A percentile compares a stretch with the other conserved stretches of the same genome.
Evolutionary conservation across 352 stramenopile genomes (phyloP).

Genomic region (Globisporangium recalcitrans): DNA sequence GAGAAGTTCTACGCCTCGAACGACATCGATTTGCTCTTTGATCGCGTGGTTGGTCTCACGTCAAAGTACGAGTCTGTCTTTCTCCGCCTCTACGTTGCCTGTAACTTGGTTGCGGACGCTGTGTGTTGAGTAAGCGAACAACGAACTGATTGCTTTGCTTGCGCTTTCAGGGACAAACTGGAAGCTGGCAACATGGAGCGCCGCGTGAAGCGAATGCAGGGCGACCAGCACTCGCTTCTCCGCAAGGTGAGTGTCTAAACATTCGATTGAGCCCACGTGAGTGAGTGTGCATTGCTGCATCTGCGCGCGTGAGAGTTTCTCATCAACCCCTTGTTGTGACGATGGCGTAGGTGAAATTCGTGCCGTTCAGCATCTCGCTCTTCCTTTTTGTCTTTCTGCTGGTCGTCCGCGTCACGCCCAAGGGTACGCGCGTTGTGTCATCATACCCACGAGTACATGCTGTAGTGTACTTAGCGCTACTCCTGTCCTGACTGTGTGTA

Average conservation of each 20-base stretch:
- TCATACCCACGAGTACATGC: neutral
- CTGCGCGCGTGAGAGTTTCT: neutral
- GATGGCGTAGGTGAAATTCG: constrained; percentile 60
- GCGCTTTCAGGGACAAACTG: constrained; percentile 59
- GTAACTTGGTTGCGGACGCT: neutral
- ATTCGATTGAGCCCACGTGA: neutral
- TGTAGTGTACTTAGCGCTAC: neutral
- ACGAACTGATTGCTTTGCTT: constrained; percentile 4
- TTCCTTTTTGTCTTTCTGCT: constrained; percentile 73
- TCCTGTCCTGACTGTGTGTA: neutral
- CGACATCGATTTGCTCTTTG: constrained; percentile 76
- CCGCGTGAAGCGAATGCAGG: constrained; percentile 74
- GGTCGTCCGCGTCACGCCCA: constrained; percentile 64
- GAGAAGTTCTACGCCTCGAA: constrained; percentile 76
- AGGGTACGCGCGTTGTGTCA: constrained; percentile 28
- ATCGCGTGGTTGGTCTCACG: constrained; percentile 71
- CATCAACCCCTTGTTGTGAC: neutral
- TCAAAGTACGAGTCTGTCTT: constrained; percentile 44
- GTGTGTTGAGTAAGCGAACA: neutral
- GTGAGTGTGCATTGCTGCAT: neutral
- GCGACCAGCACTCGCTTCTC: constrained; percentile 77
- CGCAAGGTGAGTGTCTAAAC: constrained; percentile 44
- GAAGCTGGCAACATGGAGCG: constrained; percentile 86
- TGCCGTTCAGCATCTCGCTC: constrained; percentile 67
- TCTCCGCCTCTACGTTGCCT: neutral